phyloP scores from a whole-genome alignment of 1,284 basidiomycete genomes.

The Boletus smithii region DNA sequence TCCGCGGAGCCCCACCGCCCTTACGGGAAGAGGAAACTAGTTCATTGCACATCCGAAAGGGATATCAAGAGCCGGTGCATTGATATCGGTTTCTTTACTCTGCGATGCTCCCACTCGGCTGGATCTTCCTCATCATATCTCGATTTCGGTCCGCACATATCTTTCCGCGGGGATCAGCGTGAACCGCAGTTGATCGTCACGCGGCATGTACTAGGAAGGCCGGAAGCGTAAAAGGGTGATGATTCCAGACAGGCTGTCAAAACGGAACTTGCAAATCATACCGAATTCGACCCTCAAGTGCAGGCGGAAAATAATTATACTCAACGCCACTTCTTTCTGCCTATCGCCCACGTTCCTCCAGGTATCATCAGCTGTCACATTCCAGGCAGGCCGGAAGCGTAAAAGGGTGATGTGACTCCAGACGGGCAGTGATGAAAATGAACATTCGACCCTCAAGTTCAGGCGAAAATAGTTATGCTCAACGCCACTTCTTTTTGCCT shows the following conservation, averaged over 20 bases:
- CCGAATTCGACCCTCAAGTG: background rate
- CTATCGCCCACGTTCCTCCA: background rate
- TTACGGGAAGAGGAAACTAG: background rate
- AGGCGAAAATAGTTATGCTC: background rate
- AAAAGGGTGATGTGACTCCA: too few relatives aligned
- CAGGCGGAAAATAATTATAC: background rate
- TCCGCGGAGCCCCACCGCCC: conserved; percentile 6
- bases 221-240: background rate
- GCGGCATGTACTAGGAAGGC: background rate
- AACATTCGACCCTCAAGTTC: conserved; percentile 1
- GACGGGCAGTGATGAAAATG: too few relatives aligned
- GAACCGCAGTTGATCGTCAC: background rate
- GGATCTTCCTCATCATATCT: conserved; percentile 2
- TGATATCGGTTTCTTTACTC: background rate
- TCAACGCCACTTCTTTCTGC: background rate
- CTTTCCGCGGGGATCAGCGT: conserved; percentile 9
- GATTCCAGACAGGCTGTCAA: background rate
- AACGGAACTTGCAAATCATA: conserved; percentile 3
- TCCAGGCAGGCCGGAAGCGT: too few relatives aligned
- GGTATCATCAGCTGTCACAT: conserved; percentile 34
- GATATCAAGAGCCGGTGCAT: background rate
- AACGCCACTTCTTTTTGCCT: background rate
- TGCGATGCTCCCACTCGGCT: background rate
- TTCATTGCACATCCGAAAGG: background rate
- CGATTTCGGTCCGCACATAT: conserved; percentile 1